These are phyloP conservation scores for Aristolochia fimbriata DNA, from an alignment of 164 flowering plant species.

Conservation along the genomic window DNA sequence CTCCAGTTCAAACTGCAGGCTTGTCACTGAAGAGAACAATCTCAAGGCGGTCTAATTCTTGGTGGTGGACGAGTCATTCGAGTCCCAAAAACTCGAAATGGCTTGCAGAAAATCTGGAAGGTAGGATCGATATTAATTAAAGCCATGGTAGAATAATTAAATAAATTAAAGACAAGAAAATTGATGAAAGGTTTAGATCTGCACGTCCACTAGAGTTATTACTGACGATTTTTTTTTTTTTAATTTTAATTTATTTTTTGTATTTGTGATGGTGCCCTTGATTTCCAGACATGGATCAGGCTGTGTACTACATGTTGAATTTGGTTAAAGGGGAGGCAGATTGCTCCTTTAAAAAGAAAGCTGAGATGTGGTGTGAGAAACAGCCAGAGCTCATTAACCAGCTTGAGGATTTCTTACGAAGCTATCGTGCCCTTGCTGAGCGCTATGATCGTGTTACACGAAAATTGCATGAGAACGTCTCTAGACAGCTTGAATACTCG, in stretches of 20 bases:
- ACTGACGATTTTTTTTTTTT: no score
- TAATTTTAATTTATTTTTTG: no score
- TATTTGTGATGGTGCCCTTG: background rate
- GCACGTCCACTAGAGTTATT: no score
- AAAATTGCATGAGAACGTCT: conserved; percentile 50
- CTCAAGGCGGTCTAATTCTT: conserved; percentile 60
- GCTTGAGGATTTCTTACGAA: conserved; percentile 78
- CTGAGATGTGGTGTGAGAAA: conserved; percentile 82
- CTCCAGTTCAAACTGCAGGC: background rate
- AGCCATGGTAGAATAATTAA: no score
- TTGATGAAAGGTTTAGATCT: no score
- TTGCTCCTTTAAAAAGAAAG: conserved; percentile 79
- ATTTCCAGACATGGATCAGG: conserved; percentile 74
- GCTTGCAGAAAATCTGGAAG: conserved; percentile 82
- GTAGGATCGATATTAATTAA: conserved; percentile 24
- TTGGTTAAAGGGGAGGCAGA: conserved; percentile 92
- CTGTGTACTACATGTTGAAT: conserved; percentile 68
- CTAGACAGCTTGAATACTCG: conserved; percentile 58
- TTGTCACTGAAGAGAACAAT: conserved; percentile 31
- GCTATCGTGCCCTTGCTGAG: conserved; percentile 81
- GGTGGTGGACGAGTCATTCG: conserved; percentile 91
- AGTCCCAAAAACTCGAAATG: conserved; percentile 72
- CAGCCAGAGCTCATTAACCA: conserved; percentile 66
- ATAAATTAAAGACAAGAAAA: no score
- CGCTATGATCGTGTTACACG: conserved; percentile 83